Evolutionary conservation across 495 filamentous ascomycete genomes (phyloP).

Genomic region (Neurospora sp.): DNA sequence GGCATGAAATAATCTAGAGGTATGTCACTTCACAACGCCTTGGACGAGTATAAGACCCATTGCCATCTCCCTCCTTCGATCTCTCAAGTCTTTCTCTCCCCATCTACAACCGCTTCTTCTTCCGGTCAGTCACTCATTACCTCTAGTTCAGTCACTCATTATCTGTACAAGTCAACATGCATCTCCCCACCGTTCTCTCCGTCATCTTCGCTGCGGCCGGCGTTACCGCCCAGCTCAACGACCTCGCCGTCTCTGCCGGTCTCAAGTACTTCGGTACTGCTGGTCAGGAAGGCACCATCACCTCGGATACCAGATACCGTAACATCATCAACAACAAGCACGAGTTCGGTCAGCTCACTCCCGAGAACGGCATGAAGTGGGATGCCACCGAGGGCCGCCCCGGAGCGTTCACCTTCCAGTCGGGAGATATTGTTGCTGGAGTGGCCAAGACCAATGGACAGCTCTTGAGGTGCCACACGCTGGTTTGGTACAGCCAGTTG

Average conservation of each 20-base stretch:
- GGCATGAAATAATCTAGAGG: neutral
- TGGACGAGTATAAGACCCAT: neutral
- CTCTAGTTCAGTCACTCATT: neutral
- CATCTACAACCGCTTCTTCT: neutral
- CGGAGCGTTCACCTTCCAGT: constrained; percentile 39
- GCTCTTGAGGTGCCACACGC: constrained; percentile 46
- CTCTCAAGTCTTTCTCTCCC: neutral
- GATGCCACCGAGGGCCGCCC: constrained; percentile 29
- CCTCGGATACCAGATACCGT: constrained; percentile 39
- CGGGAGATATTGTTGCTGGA: constrained; percentile 40
- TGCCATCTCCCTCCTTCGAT: neutral
- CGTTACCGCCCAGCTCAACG: constrained; percentile 33
- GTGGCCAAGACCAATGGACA: constrained; percentile 45
- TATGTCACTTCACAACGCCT: neutral
- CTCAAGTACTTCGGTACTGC: constrained; percentile 50
- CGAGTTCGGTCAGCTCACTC: constrained; percentile 51
- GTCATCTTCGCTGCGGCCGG: constrained; percentile 21
- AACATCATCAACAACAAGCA: constrained; percentile 34
- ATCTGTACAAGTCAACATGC: constrained; percentile 12
- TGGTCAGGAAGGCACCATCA: constrained; percentile 42
- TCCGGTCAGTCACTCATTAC: neutral
- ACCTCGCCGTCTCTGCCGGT: constrained; percentile 42
- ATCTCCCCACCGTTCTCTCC: constrained; percentile 10
- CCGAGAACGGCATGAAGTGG: constrained; percentile 51
- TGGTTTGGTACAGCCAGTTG: constrained; percentile 55